A percentile compares a stretch with the other conserved stretches of the same genome.
These are phyloP conservation scores for Thraustotheca clavata DNA, from an alignment of 352 stramenopile genomes.

Conservation along the genomic window DNA sequence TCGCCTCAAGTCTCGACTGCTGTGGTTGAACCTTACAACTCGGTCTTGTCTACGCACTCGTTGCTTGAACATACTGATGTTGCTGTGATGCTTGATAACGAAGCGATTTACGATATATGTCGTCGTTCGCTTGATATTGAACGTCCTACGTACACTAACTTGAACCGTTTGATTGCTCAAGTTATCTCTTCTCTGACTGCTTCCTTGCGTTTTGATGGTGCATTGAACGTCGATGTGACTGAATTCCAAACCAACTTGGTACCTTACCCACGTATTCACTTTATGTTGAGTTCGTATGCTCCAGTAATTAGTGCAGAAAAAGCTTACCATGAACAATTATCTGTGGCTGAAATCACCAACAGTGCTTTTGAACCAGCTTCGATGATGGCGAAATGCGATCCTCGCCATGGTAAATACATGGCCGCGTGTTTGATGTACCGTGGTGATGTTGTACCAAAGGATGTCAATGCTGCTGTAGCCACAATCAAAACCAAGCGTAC, in stretches of 20 bases:
- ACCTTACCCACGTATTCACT: conserved; percentile 98
- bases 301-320: conserved; percentile 97
- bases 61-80: conserved; percentile 97
- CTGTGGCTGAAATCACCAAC: conserved; percentile 98
- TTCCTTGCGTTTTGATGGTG: conserved; percentile 96
- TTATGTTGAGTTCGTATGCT: conserved; percentile 98
- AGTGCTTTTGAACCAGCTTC: conserved; percentile 94
- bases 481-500: conserved; percentile 99
- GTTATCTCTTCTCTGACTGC: conserved; percentile 97
- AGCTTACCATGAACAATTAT: conserved; percentile 96
- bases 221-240: conserved; percentile 98
- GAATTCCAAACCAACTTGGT: conserved; percentile 99
- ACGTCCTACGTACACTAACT: conserved; percentile 98
- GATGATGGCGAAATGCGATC: conserved; percentile 99
- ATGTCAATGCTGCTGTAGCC: conserved; percentile 95
- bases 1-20: conserved; percentile 94
- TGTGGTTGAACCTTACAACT: conserved; percentile 98
- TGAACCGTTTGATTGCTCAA: conserved; percentile 97
- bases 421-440: conserved; percentile 98
- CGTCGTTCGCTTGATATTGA: conserved; percentile 96
- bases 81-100: conserved; percentile 97
- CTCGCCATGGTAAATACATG: conserved; percentile 99
- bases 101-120: conserved; percentile 98
- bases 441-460: conserved; percentile 91
- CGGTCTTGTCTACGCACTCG: conserved; percentile 94